These are phyloP conservation scores for Waltergamsia citrina DNA, from an alignment of 2,329 filamentous ascomycete species.

Conservation along the genomic window DNA sequence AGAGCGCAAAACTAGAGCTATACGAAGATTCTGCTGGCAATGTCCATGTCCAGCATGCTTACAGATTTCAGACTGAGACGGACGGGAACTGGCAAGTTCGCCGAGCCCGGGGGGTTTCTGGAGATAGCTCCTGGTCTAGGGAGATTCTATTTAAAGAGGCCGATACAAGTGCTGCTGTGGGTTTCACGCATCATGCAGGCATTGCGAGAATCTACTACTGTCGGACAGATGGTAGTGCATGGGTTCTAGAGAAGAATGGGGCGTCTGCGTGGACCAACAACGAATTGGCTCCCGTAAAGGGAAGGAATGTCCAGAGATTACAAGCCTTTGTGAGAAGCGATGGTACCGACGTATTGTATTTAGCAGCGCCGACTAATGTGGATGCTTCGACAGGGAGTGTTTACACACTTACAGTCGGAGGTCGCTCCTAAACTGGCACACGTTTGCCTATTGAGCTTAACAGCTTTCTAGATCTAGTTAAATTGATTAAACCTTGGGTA, in stretches of 20 bases:
- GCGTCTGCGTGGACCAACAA: slow-evolving; percentile 8
- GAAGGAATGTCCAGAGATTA: slow-evolving; percentile 8
- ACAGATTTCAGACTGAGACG: slow-evolving; percentile 10
- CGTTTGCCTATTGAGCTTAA: too few species aligned
- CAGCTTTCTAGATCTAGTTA: too few species aligned
- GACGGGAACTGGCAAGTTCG: slow-evolving; percentile 9
- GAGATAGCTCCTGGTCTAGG: slow-evolving; percentile 8
- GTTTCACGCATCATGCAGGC: slow-evolving; percentile 9
- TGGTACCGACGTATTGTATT: slow-evolving; percentile 10
- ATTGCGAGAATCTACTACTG: slow-evolving; percentile 12
- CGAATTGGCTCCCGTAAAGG: slow-evolving; percentile 6
- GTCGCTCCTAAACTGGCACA: neutral
- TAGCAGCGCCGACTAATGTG: slow-evolving; percentile 9
- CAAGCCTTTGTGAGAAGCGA: slow-evolving; percentile 9
- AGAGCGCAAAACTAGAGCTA: slow-evolving; percentile 11
- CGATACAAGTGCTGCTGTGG: slow-evolving; percentile 10
- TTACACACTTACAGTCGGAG: slow-evolving; percentile 4
- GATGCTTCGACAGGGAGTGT: slow-evolving; percentile 9
- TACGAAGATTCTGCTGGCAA: slow-evolving; percentile 9
- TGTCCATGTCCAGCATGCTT: slow-evolving; percentile 8
- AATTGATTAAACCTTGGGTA: too few species aligned
- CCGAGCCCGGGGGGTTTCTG: slow-evolving; percentile 8
- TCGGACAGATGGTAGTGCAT: slow-evolving; percentile 7
- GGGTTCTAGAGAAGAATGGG: slow-evolving; percentile 10
- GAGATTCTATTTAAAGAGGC: slow-evolving; percentile 8